Evolutionary conservation across 495 filamentous ascomycete species (phyloP), one percentile per base, ranked within the genome.

Genomic region (Penicillium egyptiacum): DNA sequence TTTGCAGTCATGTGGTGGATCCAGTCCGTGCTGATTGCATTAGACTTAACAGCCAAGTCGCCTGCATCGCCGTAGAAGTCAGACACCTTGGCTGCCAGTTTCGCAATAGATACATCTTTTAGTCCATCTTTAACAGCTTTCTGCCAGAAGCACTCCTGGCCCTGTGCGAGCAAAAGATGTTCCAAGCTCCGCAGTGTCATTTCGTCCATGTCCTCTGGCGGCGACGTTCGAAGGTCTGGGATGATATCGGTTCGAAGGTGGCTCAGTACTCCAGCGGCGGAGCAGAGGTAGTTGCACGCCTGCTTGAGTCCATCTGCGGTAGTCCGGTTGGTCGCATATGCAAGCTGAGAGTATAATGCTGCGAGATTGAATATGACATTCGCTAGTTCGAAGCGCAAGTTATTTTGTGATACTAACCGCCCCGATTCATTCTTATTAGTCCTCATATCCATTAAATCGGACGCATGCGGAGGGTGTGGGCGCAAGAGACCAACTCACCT

Each of bases 1-100:
- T 98, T 98, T 2, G 94, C 94, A 5, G 88, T 89, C 85, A 94
- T 94, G 63, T 98, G 94, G 71, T 98, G 95, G 46, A 98, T 96
- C 94, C 94, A 98, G 55, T 96, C 90, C 44, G 87, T 90, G 62
- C 90, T 94, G 57, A 98, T 89, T 26, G 87, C 86, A 57, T 93
- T 87, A 35, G 90, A 95, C 59, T 90, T 92, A 56, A 93, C 86
- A 5, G 91, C 91, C 50, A 86, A 87, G 54, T 96, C 94, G 2
- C 88, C 86, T 14, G 92, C 90, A 44, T 87, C 77, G 26, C 85
- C 88, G 70, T 97, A 98, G 33, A 94, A 84, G 67, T 98, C 94
- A 1, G 90, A 96, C 3, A 98, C 92, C 57, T 93, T 88, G 0
- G 90, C 91, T 12, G 94, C 94, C 3, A 98, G 78, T 67, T 91